phyloP scores from a whole-genome alignment of 768 basidiomycete species.

The Lactarius hengduanensis region DNA sequence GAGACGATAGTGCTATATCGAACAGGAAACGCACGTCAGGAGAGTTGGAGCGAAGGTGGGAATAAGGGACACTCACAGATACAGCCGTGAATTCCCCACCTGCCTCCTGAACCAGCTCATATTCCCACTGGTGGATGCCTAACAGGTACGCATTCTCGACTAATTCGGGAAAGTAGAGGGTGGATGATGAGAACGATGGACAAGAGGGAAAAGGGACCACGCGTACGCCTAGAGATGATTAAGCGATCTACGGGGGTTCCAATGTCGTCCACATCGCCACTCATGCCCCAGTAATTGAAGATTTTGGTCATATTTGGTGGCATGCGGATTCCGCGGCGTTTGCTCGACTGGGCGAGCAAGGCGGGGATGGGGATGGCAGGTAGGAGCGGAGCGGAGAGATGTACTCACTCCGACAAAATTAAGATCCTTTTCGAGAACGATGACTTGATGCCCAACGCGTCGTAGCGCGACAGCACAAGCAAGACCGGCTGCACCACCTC shows the following conservation, averaged over 20 bases:
- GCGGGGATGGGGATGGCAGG: not conserved
- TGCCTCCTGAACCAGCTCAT: constrained; percentile 34
- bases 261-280: constrained; percentile 31
- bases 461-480: constrained; percentile 37
- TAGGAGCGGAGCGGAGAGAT: not conserved
- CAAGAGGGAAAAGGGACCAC: not conserved
- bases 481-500: constrained; percentile 40
- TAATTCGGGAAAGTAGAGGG: not conserved
- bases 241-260: constrained; percentile 30
- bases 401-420: constrained; percentile 34
- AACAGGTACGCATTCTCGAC: constrained; percentile 31
- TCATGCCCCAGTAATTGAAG: constrained; percentile 39
- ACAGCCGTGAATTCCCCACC: constrained; percentile 36
- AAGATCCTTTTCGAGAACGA: constrained; percentile 35
- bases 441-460: constrained; percentile 39
- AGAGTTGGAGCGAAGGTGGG: not conserved
- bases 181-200: not conserved
- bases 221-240: constrained; percentile 33
- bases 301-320: constrained; percentile 42
- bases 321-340: constrained; percentile 34
- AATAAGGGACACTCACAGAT: constrained; percentile 30
- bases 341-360: constrained; percentile 14
- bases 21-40: not conserved
- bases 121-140: constrained; percentile 35
- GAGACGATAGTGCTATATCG: constrained; percentile 36